phyloP scores from a whole-genome alignment of 495 filamentous ascomycete species.

The Penicillium crystallinum region DNA sequence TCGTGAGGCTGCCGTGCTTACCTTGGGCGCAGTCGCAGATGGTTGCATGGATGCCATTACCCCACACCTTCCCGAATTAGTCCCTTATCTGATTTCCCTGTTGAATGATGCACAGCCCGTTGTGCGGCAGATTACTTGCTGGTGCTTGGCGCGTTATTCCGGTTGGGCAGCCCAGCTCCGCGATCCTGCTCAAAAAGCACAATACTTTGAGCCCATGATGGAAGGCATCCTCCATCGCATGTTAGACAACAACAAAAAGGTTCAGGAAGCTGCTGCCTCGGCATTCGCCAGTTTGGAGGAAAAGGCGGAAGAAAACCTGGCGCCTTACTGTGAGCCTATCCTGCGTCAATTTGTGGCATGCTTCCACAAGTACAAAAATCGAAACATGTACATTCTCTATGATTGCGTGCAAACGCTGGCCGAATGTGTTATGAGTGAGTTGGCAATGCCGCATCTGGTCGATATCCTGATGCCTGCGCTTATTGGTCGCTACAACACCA shows the following conservation, averaged over 20 bases:
- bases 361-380: slow-evolving; percentile 93
- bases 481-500: slow-evolving; percentile 81
- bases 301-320: slow-evolving; percentile 73
- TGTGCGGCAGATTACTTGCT: slow-evolving; percentile 97
- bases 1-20: slow-evolving; percentile 90
- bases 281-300: slow-evolving; percentile 96
- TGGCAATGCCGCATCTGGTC: slow-evolving; percentile 72
- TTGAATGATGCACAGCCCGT: slow-evolving; percentile 82
- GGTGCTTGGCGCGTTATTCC: slow-evolving; percentile 93
- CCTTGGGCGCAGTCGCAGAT: slow-evolving; percentile 90
- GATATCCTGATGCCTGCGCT: slow-evolving; percentile 91
- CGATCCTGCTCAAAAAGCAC: slow-evolving; percentile 58
- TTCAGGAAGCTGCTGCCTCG: slow-evolving; percentile 93
- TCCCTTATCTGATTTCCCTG: slow-evolving; percentile 84
- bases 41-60: slow-evolving; percentile 87
- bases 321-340: slow-evolving; percentile 84
- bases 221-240: slow-evolving; percentile 91
- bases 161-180: slow-evolving; percentile 80
- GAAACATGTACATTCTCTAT: slow-evolving; percentile 98
- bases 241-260: slow-evolving; percentile 95
- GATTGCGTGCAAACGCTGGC: slow-evolving; percentile 97
- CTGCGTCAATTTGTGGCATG: slow-evolving; percentile 87
- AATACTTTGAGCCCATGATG: slow-evolving; percentile 95
- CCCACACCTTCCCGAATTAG: slow-evolving; percentile 85
- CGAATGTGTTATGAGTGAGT: slow-evolving; percentile 76